Evolutionary conservation across 2,329 filamentous ascomycete species (phyloP), one percentile per base, ranked within the genome.

Genomic region (Atkinsonella texensis): DNA sequence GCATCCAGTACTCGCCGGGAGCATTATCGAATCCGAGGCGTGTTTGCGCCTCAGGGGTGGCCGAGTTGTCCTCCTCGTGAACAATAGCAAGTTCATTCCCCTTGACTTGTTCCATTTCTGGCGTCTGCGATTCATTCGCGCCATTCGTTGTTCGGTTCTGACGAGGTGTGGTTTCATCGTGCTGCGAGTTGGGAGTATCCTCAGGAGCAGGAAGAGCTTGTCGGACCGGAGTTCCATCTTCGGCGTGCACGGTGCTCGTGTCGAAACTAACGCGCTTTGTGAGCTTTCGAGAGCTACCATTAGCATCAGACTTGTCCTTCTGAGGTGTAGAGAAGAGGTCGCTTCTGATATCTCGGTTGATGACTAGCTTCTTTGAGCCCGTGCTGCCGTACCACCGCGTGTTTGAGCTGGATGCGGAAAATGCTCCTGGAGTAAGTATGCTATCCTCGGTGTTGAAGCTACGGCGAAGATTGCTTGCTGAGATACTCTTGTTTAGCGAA

Each of bases 181-280:
- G 53, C 42, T 64, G 59, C 3, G 65, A 60, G 35, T 55, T 58
- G 6, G 63, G 57, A 2, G 62, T 57, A 35, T 62, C 64, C 6
- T 63, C 61, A 18, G 68, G 60, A 17, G 66, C 63, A n/a, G 68
- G 64, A 9, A 70, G 60, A 49, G 66, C 61, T 35, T 58, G 56
- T 4, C 66, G 64, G 32, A 66, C 58, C 15, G 68, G 64, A 5
- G 67, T 64, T 2, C 57, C 61, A 3, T 69, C 65, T 3, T 68
- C 67, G 10, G 53, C 54, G 4, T 69, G 65, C 4, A 64, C 74
- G 64, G 56, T 76, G 60, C 77, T 78, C 4, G 83, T 82, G 63
- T 95, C 89, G 60, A 97, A 98, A 70, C 89, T 96, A 49, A 98
- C 93, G 50, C 86, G 83, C 74, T 95, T 96, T 57, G 84, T 84